These are phyloP conservation scores for Eutypella sp. DNA, from an alignment of 2,329 filamentous ascomycete species.

Conservation along the genomic window DNA sequence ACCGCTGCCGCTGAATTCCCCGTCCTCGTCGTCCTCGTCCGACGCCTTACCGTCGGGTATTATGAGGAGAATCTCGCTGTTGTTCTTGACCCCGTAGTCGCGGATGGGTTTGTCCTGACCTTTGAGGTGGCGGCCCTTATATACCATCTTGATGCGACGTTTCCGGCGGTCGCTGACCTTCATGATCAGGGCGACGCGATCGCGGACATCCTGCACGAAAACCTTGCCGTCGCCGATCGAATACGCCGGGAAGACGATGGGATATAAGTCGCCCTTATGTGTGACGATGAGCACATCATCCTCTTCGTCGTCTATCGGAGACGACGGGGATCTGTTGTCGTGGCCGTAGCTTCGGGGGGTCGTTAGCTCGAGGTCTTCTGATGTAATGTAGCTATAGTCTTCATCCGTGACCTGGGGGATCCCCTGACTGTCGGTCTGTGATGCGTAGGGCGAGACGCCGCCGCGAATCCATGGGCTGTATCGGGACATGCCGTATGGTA, in stretches of 20 bases:
- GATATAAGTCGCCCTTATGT: constrained; percentile 60
- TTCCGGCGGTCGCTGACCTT: constrained; percentile 51
- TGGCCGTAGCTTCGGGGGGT: constrained; percentile 38
- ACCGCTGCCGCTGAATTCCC: constrained; percentile 14
- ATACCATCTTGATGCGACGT: constrained; percentile 60
- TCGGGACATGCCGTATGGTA: constrained; percentile 50
- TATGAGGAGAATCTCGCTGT: constrained; percentile 56
- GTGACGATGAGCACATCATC: constrained; percentile 70
- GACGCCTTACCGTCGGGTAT: constrained; percentile 44
- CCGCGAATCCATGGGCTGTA: constrained; percentile 49
- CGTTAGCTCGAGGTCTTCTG: constrained; percentile 57
- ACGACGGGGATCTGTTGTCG: constrained; percentile 25
- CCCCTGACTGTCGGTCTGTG: constrained; percentile 37
- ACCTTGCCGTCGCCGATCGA: constrained; percentile 71
- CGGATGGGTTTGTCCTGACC: constrained; percentile 53
- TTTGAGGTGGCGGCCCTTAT: constrained; percentile 68
- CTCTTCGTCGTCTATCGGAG: constrained; percentile 36
- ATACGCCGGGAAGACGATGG: constrained; percentile 69
- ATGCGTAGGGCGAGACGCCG: constrained; percentile 47
- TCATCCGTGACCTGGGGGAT: constrained; percentile 64
- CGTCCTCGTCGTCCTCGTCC: constrained; percentile 29
- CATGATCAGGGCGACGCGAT: constrained; percentile 63
- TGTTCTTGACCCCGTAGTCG: constrained; percentile 57
- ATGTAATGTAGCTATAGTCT: constrained; percentile 80
- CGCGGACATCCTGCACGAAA: constrained; percentile 58